Evolutionary conservation across 805 yeast genomes (phyloP).

Genomic region (Zygosaccharomyces siamensis): DNA sequence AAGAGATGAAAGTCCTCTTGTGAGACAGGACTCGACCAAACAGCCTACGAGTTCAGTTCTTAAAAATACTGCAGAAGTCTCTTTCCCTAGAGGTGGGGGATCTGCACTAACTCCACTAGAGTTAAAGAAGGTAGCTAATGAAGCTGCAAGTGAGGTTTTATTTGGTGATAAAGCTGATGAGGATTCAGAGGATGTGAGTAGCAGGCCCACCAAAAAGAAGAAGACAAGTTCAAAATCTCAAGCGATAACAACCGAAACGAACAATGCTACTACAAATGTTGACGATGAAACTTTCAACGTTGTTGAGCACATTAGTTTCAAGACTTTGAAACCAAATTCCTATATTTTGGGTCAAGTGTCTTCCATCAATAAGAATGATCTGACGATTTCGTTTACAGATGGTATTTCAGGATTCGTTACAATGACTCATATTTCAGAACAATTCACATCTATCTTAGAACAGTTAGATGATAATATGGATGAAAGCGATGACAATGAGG

Average conservation of each 20-base stretch:
- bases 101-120: slow-evolving; percentile 84
- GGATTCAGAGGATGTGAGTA: slow-evolving; percentile 9
- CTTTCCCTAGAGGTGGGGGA: slow-evolving; percentile 95
- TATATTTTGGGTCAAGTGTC: slow-evolving; percentile 71
- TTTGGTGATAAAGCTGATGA: slow-evolving; percentile 41
- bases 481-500: slow-evolving; percentile 35
- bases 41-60: slow-evolving; percentile 38
- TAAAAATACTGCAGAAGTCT: slow-evolving; percentile 36
- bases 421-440: slow-evolving; percentile 64
- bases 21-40: slow-evolving; percentile 38
- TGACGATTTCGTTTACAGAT: slow-evolving; percentile 72
- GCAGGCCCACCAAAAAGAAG: slow-evolving; percentile 41
- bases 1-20: slow-evolving; percentile 44
- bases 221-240: slow-evolving; percentile 30
- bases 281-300: slow-evolving; percentile 37
- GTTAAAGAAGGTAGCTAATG: slow-evolving; percentile 85
- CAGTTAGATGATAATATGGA: slow-evolving; percentile 48
- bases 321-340: slow-evolving; percentile 65
- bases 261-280: slow-evolving; percentile 30
- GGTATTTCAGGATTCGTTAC: slow-evolving; percentile 76
- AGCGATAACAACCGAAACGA: slow-evolving; percentile 14
- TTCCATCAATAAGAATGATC: slow-evolving; percentile 54
- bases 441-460: slow-evolving; percentile 54
- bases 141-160: slow-evolving; percentile 83
- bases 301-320: slow-evolving; percentile 59